These are phyloP conservation scores for Beauveria bassiana DNA, from an alignment of 2,329 filamentous ascomycete genomes.

Conservation along the genomic window DNA sequence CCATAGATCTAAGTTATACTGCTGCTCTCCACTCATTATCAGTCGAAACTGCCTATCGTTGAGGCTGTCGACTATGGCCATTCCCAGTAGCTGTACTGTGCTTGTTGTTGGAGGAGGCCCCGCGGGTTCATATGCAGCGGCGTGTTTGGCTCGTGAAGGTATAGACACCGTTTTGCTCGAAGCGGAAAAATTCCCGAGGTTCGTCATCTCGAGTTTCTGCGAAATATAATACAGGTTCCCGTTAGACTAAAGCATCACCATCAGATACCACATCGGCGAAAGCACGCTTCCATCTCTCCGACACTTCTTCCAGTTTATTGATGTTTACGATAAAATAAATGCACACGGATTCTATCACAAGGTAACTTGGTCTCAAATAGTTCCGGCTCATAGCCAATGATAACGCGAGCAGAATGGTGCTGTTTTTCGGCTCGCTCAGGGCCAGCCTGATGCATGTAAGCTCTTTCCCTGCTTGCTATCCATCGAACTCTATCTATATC, in stretches of 20 bases:
- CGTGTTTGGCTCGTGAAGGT: slow-evolving; percentile 35
- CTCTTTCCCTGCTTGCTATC: not conserved
- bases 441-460: slow-evolving; percentile 26
- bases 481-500: not conserved
- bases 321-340: slow-evolving; percentile 31
- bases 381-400: not conserved
- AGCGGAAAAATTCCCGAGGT: slow-evolving; percentile 34
- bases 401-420: slow-evolving; percentile 21
- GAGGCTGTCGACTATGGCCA: too few relatives aligned
- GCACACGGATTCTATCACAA: slow-evolving; percentile 33
- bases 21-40: too few relatives aligned
- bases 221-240: too few relatives aligned
- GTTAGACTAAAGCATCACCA: too few relatives aligned
- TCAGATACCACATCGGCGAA: slow-evolving; percentile 31
- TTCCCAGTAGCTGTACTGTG: slow-evolving; percentile 21
- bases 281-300: slow-evolving; percentile 31
- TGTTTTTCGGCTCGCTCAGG: slow-evolving; percentile 29
- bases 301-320: slow-evolving; percentile 36
- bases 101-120: slow-evolving; percentile 39
- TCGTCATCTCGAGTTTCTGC: not conserved
- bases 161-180: slow-evolving; percentile 37
- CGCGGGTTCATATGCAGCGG: slow-evolving; percentile 36
- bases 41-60: too few relatives aligned
- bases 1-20: too few relatives aligned
- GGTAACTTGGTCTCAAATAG: slow-evolving; percentile 15